Percentiles rank a stretch among this genome's conserved stretches.
Conservation (phyloP, 2,329 filamentous ascomycete species). For the Tolypocladium pustulatum region DNA sequence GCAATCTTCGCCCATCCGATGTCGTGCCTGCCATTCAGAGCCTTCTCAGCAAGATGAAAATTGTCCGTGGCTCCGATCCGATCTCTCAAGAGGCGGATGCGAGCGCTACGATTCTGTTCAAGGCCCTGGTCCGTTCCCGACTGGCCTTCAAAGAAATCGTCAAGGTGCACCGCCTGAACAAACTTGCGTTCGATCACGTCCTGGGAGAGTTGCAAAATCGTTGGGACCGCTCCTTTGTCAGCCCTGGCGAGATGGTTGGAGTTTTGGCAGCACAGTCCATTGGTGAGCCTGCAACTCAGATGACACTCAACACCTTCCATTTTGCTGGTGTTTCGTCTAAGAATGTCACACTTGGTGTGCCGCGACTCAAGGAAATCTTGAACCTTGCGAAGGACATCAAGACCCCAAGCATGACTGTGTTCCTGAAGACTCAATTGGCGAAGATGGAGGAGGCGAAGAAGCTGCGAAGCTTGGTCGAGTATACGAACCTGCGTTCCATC, state of each 20-base stretch:
- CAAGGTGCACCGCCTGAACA: conserved; percentile 74
- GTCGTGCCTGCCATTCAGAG: conserved; percentile 71
- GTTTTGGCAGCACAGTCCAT: conserved; percentile 97
- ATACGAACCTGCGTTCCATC: conserved; percentile 86
- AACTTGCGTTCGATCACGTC: conserved; percentile 85
- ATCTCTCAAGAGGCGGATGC: conserved; percentile 80
- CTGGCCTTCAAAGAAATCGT: conserved; percentile 91
- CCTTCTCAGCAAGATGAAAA: conserved; percentile 65
- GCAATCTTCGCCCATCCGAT: conserved; percentile 80
- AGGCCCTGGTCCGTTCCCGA: conserved; percentile 78
- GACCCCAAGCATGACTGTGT: conserved; percentile 94
- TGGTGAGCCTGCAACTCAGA: conserved; percentile 96
- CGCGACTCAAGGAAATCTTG: conserved; percentile 97
- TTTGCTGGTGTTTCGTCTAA: conserved; percentile 99
- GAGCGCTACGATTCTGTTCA: conserved; percentile 85
- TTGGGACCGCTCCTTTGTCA: conserved; percentile 77
- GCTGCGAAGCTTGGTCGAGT: conserved; percentile 82
- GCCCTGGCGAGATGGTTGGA: conserved; percentile 96
- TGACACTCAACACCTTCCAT: conserved; percentile 99
- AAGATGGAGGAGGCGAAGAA: conserved; percentile 74
- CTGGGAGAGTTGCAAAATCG: conserved; percentile 82
- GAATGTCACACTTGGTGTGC: conserved; percentile 98
- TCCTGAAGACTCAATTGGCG: conserved; percentile 54
- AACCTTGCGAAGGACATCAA: conserved; percentile 98
- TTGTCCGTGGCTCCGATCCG: conserved; percentile 75